Evolutionary conservation across 1,139 yeast species (phyloP), one percentile per base, ranked within the genome.

Genomic region (Nakaseomyces kungkrabaensis): DNA sequence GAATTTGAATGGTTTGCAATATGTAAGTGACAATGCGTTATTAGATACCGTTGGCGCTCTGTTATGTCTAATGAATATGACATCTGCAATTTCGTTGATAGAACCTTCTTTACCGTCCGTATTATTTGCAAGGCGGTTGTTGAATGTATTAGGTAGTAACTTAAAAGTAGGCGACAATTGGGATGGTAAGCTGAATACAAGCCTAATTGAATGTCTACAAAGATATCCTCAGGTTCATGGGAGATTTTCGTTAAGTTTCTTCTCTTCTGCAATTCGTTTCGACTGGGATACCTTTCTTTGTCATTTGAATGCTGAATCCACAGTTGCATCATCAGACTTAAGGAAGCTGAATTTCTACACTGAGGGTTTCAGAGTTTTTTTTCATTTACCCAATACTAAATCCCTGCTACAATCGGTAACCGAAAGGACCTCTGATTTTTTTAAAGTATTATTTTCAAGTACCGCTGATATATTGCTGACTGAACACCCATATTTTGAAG

Each of bases 311-410:
- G 43, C 56, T n/a, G 50, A 56, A 26, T 51, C 54, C n/a, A 51
- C 53, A 7, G 37, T 55, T 9, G 41, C 46, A 24, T 48, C 54
- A 4, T 42, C 50, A 4, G 59, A 60, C 37, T 47, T 59, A 11
- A 50, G 51, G 37, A 58, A 54, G 42, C 43, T 61, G 24, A 52
- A 56, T 43, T 51, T 63, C 26, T 56, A 61, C 45, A 59, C 64
- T 3, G 67, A 62, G 49, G 64, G 66, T 22, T 58, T 61, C 34
- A 54, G 60, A 46, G 49, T 62, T 3, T 63, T 59, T 33, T 62
- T 61, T 46, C 54, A 57, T 38, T 49, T 61, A 27, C 63, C 62
- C 1, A 54, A 54, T 36, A 51, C 56, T 10, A 51, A 52, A 24
- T 50, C 48, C n/a, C 40, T 57, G 8, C 54, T 53, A 17, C 52